Evolutionary conservation across 1,284 basidiomycete species (phyloP), one percentile per base, ranked within the genome.

Genomic region (Pisolithus thermaeus): DNA sequence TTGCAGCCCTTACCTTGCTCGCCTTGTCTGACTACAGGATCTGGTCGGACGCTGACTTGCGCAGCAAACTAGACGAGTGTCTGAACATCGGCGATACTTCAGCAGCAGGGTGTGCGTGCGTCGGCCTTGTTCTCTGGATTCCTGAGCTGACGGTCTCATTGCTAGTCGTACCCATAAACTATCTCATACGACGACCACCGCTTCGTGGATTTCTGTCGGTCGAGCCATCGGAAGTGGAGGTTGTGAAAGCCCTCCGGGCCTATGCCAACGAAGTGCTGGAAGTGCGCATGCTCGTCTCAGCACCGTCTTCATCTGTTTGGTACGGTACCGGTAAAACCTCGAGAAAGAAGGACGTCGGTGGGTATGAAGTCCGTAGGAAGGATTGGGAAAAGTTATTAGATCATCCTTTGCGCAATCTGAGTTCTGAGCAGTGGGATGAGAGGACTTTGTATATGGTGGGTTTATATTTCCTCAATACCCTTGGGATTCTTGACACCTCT

Each of bases 401-500:
- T 32, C 56, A 61, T 16, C 55, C 61, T 16, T 60, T 65, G 11
- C 60, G 62, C 39, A 61, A 63, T 28, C 72, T 65, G 52, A 69
- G 72, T 16, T 72, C 73, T 52, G 61, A 62, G 14, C 73, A 79
- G 20, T 89, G 87, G 87, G 77, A 85, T 12, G 61, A 71, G 3
- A 59, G 75, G 49, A 87, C 82, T 0, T 58, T 86, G 3, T 90
- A 90, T 59, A 62, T 88, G 59, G 88, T 88, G 58, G 54, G 77
- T 58, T 40, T 11, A 16, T 45, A 53, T 9, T 20, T 32, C 3
- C n/a, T 4, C 45, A 42, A 11, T 22, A n/a, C 14, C 9, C 28
- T 30, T 30, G 28, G 11, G 38, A 18, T 41, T 30, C 28, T 32
- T 20, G n/a, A 32, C 45, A 43, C 20, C 43, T 35, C 46, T 54